phyloP scores from a whole-genome alignment of 495 filamentous ascomycete genomes.

The Pyrenula aspistea region DNA sequence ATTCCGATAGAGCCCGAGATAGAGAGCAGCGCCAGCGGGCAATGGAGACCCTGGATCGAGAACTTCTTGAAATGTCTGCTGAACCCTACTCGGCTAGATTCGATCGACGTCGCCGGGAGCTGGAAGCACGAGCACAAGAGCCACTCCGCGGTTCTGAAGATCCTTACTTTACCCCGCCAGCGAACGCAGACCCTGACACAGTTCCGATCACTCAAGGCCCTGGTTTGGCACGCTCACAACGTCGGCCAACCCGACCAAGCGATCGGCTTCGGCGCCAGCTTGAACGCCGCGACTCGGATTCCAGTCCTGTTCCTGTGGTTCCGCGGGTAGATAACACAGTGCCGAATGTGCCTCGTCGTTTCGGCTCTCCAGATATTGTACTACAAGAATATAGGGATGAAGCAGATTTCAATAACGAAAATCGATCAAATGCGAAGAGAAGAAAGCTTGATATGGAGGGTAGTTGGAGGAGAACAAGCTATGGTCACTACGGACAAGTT shows the following conservation, averaged over 20 bases:
- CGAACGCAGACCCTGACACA: not conserved
- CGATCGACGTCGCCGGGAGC: not conserved
- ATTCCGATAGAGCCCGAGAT: constrained; percentile 19
- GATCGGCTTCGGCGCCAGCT: constrained; percentile 4
- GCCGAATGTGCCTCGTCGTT: constrained; percentile 2
- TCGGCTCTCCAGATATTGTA: constrained; percentile 25
- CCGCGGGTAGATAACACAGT: not conserved
- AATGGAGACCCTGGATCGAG: constrained; percentile 25
- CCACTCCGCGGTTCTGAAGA: not conserved
- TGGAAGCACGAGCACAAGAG: not conserved
- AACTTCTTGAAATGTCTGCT: constrained; percentile 10
- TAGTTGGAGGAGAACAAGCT: constrained; percentile 49
- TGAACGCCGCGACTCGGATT: constrained; percentile 4
- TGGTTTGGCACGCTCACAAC: constrained; percentile 4
- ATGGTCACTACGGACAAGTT: constrained; percentile 74
- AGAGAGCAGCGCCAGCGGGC: constrained; percentile 24
- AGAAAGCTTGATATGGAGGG: constrained; percentile 62
- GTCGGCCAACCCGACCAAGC: constrained; percentile 6
- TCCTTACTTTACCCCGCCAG: not conserved
- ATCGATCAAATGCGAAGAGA: constrained; percentile 50
- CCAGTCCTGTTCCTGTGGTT: constrained; percentile 4
- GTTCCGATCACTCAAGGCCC: not conserved
- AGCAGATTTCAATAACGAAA: constrained; percentile 20
- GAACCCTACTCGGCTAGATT: not conserved
- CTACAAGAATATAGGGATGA: constrained; percentile 22